Evolutionary conservation across 768 basidiomycete species (phyloP).

Genomic region (Serendipita vermifera): DNA sequence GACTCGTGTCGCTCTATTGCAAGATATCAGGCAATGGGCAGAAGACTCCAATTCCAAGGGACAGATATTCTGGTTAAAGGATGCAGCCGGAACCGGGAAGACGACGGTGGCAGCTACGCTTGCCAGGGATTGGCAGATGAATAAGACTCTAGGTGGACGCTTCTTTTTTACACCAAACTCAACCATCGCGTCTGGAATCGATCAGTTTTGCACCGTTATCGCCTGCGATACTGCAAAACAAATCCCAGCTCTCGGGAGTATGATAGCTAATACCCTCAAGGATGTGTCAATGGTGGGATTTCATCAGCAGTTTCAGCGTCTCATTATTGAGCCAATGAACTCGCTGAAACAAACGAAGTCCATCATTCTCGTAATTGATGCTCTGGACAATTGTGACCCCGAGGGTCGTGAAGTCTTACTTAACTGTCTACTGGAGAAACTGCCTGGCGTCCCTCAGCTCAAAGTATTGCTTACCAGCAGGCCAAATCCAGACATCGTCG

Average conservation of each 20-base stretch:
- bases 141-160: not conserved
- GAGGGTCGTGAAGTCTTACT: not conserved
- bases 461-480: not conserved
- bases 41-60: not conserved
- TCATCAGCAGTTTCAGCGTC: not conserved
- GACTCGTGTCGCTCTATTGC: not conserved
- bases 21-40: not conserved
- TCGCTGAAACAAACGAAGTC: not conserved
- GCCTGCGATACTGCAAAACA: not conserved
- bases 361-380: not conserved
- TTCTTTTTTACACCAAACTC: not conserved
- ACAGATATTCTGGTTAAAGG: slow-evolving; percentile 2
- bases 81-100: slow-evolving; percentile 2
- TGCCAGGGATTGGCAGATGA: not conserved
- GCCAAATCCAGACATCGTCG: not conserved
- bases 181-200: not conserved
- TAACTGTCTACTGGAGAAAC: not conserved
- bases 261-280: not conserved
- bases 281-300: not conserved
- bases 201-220: not conserved
- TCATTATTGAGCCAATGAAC: not conserved
- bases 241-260: not conserved
- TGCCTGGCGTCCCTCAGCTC: not conserved
- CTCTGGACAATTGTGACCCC: not conserved
- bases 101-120: slow-evolving; percentile 1